Conservation (phyloP, 1,284 basidiomycete species). For the Rhodofomes roseus region DNA sequence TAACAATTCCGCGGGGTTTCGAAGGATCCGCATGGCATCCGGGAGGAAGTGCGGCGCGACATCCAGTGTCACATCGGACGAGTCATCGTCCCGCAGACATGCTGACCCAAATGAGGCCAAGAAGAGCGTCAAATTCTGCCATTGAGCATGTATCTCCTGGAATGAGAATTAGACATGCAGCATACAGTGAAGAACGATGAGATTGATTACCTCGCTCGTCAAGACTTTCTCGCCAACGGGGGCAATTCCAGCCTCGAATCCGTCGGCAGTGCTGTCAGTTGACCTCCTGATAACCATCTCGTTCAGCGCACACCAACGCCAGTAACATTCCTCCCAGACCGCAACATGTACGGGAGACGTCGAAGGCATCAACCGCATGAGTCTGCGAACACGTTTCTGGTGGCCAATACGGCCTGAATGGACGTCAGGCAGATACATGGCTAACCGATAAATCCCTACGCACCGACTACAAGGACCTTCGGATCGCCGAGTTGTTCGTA, state of each 20-base stretch:
- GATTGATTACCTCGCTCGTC: slow-evolving; percentile 34
- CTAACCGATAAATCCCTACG: slow-evolving; percentile 22
- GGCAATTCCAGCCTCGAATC: slow-evolving; percentile 14
- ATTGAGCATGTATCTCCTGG: slow-evolving; percentile 76
- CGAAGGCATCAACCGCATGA: slow-evolving; percentile 60
- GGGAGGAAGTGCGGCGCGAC: slow-evolving; percentile 66
- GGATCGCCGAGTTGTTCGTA: slow-evolving; percentile 79
- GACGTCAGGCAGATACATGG: slow-evolving; percentile 8
- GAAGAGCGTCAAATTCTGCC: slow-evolving; percentile 87
- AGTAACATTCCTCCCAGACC: slow-evolving; percentile 82
- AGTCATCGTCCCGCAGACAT: slow-evolving; percentile 54
- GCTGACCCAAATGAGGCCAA: slow-evolving; percentile 74
- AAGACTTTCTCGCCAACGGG: slow-evolving; percentile 31
- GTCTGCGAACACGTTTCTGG: slow-evolving; percentile 76
- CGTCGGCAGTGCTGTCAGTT: slow-evolving; percentile 22
- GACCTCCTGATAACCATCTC: slow-evolving; percentile 29
- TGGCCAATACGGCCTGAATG: slow-evolving; percentile 60
- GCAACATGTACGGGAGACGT: slow-evolving; percentile 66
- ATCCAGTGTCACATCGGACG: slow-evolving; percentile 45
- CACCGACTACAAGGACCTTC: slow-evolving; percentile 63
- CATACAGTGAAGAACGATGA: neutral
- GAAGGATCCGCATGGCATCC: slow-evolving; percentile 61
- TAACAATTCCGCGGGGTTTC: slow-evolving; percentile 55
- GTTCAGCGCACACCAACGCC: slow-evolving; percentile 35
- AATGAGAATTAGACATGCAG: slow-evolving; percentile 9